Base-by-base conservation (phyloP, 345 rosid species). In the Cochlearia excelsa region DNA sequence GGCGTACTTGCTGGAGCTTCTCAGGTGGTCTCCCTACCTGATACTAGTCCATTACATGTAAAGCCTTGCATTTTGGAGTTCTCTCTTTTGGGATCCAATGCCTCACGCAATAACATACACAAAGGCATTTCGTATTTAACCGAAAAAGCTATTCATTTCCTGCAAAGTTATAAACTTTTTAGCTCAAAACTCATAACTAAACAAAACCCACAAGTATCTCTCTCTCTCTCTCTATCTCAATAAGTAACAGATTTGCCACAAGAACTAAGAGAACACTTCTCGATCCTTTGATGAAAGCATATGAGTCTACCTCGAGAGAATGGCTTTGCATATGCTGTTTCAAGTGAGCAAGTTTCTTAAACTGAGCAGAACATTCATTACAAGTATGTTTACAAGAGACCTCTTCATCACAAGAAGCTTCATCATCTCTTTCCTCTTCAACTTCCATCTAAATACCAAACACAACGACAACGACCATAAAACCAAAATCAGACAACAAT, bases 21-120 rank as follows among this genome's bases (percentile, higher is more conserved):
- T 88, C 95, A 86, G 97, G 98, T 54, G 95, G 95, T 86, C 96
- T 72, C 97, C 98, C 97, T 59, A 69, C 98, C 95, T 88, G 96
- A 92, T 86, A 92, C 97, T 92, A 54, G 88, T 86, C 95, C 95
- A 78, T 43, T 81, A 70, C 61, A 49, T 26, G 65, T 76, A 84
- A 16, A 16, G 85, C 91, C 98, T 84, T 91, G 84, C 98, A 92
- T 92, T 85, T 92, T 89, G 98, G 98, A 92, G 97, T 86, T 92
- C 95, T 70, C 75, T 67, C 45, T 47, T 16, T 62, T 68, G 97
- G 98, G 97, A 88, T 92, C 98, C 98, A 92, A 88, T 92, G 98
- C 95, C 81, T 87, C 95, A 92, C 97, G 70, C 95, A 56, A 60
- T 54, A 27, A 57, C 54, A 75, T 26, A 70, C 38, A 30, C 28